Evolutionary conservation across 805 yeast genomes (phyloP), one percentile per base, ranked within the genome.

Genomic region (Saccharomycopsis selenospora): DNA sequence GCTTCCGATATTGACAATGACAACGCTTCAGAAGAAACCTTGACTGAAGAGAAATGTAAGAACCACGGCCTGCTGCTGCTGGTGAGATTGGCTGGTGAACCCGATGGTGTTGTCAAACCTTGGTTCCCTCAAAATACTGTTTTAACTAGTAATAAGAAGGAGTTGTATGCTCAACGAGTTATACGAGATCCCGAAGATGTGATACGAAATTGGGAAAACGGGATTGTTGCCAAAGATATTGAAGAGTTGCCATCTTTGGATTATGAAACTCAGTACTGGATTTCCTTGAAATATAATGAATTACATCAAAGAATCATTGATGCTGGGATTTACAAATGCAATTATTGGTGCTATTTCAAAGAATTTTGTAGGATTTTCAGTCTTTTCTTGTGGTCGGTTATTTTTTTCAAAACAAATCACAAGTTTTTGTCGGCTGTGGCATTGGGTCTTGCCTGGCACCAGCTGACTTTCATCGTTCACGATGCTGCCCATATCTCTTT

Each of bases 401-500:
- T 71, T 5, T 73, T 79, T 47, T 72, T 79, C 53, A 71, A 72
- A 51, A 49, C 63, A 10, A 62, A 66, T 14, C 70, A 73, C 59
- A 71, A 76, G 50, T 63, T 68, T 28, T 38, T 72, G 23, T 79
- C 89, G 56, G 95, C 93, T 0, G 49, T 80, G 4, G 66, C 66
- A 47, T 67, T 89, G 50, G 96, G 93, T 0, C 59, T 79, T 41
- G 85, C 82, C 6, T 88, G 96, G 96, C 96, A 88, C 56, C 96
- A 88, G 63, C 71, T 85, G 61, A 84, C 87, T 2, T 88, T 88
- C 61, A 80, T 86, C 46, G 96, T 82, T 1, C 96, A 88, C 59
- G 96, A 88, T 63, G 88, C 95, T 0, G 95, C 95, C 4, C 96
- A 88, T 61, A 74, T 85, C 11, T 75, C 88, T 2, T 82, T 88